These are phyloP conservation scores for Krasilnikovozyma curviuscula DNA, from an alignment of 768 basidiomycete genomes.

Conservation along the genomic window DNA sequence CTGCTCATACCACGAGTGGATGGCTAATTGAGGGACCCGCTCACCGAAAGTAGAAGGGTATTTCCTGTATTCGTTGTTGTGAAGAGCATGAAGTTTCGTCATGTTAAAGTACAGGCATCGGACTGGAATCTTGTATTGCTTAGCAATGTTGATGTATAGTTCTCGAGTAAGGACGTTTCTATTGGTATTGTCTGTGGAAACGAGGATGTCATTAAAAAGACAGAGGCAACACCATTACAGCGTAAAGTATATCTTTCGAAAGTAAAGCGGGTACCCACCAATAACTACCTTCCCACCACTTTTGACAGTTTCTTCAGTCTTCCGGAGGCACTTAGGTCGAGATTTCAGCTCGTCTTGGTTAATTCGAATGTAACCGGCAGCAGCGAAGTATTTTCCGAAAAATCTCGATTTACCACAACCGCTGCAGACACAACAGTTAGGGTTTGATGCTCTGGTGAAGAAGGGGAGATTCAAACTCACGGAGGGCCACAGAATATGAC, in stretches of 20 bases:
- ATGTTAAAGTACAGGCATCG: conserved; percentile 49
- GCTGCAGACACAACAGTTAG: no score
- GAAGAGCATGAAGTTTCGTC: conserved; percentile 65
- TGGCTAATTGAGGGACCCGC: conserved; percentile 20
- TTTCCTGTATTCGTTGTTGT: conserved; percentile 80
- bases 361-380: conserved; percentile 53
- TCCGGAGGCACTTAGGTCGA: conserved; percentile 54
- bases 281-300: conserved; percentile 52
- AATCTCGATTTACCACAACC: conserved; percentile 66
- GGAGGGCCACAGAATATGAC: conserved; percentile 47
- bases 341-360: conserved; percentile 69
- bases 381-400: conserved; percentile 47
- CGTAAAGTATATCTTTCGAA: not conserved
- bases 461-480: conserved; percentile 12
- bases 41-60: conserved; percentile 25
- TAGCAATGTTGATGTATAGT: conserved; percentile 50
- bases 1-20: conserved; percentile 16
- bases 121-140: conserved; percentile 34
- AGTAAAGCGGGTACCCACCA: conserved; percentile 32
- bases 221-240: not conserved
- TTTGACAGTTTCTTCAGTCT: conserved; percentile 37
- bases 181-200: conserved; percentile 68
- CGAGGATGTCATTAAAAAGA: not conserved
- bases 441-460: no score
- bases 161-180: conserved; percentile 49